Evolutionary conservation across 1,284 basidiomycete genomes (phyloP).

Genomic region (Ceratobasidium sp.): DNA sequence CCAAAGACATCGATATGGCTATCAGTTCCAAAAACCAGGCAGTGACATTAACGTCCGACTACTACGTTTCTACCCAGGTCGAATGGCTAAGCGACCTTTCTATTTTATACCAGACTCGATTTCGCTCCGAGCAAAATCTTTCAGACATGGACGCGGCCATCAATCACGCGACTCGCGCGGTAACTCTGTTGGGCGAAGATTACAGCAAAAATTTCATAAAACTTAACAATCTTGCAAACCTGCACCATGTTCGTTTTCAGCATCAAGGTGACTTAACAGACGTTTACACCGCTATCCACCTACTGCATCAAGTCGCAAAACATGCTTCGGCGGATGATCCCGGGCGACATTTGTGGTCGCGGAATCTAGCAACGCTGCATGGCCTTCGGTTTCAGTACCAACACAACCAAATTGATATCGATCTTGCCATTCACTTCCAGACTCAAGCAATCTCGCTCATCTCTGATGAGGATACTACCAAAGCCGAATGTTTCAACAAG

Average conservation of each 20-base stretch:
- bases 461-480: neutral
- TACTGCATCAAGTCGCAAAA: neutral
- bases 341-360: neutral
- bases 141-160: neutral
- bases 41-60: neutral
- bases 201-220: neutral
- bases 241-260: neutral
- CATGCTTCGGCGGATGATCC: neutral
- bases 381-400: neutral
- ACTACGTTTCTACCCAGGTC: neutral
- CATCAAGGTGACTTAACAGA: neutral
- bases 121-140: neutral
- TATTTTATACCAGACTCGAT: neutral
- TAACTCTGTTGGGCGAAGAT: neutral
- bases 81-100: neutral
- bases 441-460: neutral
- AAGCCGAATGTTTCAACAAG: neutral
- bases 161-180: neutral
- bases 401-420: neutral
- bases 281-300: neutral
- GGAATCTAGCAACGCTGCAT: neutral
- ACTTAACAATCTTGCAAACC: neutral
- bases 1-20: neutral
- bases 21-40: neutral
- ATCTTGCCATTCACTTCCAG: neutral